Base-by-base conservation (phyloP, 192 early-diverging fungal species). In the Dissophora globulifera region DNA sequence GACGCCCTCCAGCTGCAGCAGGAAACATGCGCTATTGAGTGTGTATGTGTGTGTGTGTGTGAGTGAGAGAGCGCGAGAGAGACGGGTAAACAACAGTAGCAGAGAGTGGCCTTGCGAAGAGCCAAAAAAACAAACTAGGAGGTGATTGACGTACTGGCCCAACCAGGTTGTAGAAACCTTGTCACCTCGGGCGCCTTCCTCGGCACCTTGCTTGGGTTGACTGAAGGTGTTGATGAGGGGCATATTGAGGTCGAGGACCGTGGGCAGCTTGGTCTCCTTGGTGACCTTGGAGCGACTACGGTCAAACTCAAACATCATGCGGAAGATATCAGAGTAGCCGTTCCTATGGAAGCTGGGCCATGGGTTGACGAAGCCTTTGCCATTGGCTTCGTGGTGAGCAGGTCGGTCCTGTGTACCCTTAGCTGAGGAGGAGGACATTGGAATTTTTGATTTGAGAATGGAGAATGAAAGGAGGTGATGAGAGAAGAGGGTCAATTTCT, bases 361-460 rank as follows among this genome's bases (percentile, higher is more conserved):
- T 3, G 91, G 91, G 74, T 91, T 92, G 2, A 57, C 48, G 49
- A 92, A 92, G 6, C 88, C 87, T 5, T 76, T 76, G n/a, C 85
- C 83, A 32, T 78, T 71, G 40, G 70, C 64, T n/a, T 74, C 52
- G 42, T 88, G 85, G 53, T 87, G 83, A 17, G 75, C 69, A 2
- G 71, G 71, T 8, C 58, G 25, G 19, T 50, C 8, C 45, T 45
- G 46, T 16, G 46, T 66, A 30, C 23, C 1, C 20, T 41, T 27
- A 16, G 33, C 46, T 57, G 45, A n/a, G 3, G 45, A 35, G 7
- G 26, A 23, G 33, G 58, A 13, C 35, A 40, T 62, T n/a, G 32
- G n/a, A n/a, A n/a, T n/a, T 62, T 32, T 17, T 26, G 8, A n/a
- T 5, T 47, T 15, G 48, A 26, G 48, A 50, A 27, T 50, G 20